phyloP scores from a whole-genome alignment of 2,329 filamentous ascomycete genomes.

The Parastagonospora avenae region DNA sequence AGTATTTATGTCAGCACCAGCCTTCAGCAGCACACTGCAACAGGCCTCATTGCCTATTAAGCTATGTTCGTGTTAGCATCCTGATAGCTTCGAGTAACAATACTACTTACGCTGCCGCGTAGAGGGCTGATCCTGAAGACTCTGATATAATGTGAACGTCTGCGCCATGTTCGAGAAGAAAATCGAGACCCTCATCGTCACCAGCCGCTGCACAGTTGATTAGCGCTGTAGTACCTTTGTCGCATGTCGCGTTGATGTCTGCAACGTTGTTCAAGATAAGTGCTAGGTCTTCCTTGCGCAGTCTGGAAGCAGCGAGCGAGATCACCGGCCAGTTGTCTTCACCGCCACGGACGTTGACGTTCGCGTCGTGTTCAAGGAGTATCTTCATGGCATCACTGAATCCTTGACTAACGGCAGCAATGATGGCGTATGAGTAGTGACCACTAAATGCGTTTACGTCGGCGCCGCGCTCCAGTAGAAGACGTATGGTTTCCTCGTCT shows the following conservation, averaged over 20 bases:
- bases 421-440: conserved; percentile 20
- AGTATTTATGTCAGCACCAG: conserved; percentile 22
- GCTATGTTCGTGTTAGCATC: conserved; percentile 4
- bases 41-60: conserved; percentile 17
- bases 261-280: conserved; percentile 21
- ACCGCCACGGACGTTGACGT: conserved; percentile 27
- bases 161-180: conserved; percentile 18
- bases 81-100: background rate
- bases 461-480: conserved; percentile 24
- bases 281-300: conserved; percentile 19
- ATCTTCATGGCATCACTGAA: conserved; percentile 14
- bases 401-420: conserved; percentile 20
- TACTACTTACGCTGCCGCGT: conserved; percentile 22
- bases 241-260: conserved; percentile 24
- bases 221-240: conserved; percentile 25
- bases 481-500: conserved; percentile 16
- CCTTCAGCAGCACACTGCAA: conserved; percentile 22
- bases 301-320: conserved; percentile 15
- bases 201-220: conserved; percentile 21
- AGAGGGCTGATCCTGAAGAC: conserved; percentile 25
- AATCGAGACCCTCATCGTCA: conserved; percentile 19
- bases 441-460: conserved; percentile 26
- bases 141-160: conserved; percentile 19
- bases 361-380: conserved; percentile 22
- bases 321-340: conserved; percentile 26